Evolutionary conservation across 148 eudicot genomes (phyloP), one percentile per base, ranked within the genome.

Genomic region (Chenopodium album): DNA sequence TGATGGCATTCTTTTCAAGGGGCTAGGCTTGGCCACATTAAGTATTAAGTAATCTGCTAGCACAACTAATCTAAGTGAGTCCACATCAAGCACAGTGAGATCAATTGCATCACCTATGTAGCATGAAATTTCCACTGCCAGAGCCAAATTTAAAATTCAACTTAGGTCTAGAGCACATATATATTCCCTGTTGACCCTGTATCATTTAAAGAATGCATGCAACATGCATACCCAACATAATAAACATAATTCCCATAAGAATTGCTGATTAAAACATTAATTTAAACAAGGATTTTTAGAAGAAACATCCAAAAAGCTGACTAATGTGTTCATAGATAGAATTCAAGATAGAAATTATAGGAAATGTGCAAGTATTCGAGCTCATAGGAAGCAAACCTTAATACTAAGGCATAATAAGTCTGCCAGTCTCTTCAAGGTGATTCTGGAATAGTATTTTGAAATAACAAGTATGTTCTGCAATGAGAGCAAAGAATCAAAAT

Each of bases 391-490:
- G 41, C 87, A 72, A 78, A 94, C 99, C 98, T 94, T 92, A 63
- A 88, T 48, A 26, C 86, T 88, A 59, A 94, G 95, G 80, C 98
- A 94, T 23, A 96, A 83, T 65, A 96, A 82, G 82, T 92, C 92
- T 68, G 98, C 92, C 84, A 96, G 90, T 80, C 99, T 89, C 89
- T 86, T 90, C 88, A 96, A 83, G 79, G 93, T 90, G 84, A 96
- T 91, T 88, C 90, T 86, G 41, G 95, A 88, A 86, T 95, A 95
- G 79, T 93, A 95, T 76, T 92, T 93, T 28, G 98, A 96, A 80
- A 96, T 90, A 64, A 92, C 98, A 71, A 94, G 91, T 76, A 96
- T 96, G 83, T 94, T 96, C 99, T 96, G 97, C 41, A 29, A 77
- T 76, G 22, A 76, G 26, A 76, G 41, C 29, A 71, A 76, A 20